A percentile compares a stretch with the other conserved stretches of the same genome.
phyloP scores from a whole-genome alignment of 345 rosid species.

The Geranium rotundifolium region DNA sequence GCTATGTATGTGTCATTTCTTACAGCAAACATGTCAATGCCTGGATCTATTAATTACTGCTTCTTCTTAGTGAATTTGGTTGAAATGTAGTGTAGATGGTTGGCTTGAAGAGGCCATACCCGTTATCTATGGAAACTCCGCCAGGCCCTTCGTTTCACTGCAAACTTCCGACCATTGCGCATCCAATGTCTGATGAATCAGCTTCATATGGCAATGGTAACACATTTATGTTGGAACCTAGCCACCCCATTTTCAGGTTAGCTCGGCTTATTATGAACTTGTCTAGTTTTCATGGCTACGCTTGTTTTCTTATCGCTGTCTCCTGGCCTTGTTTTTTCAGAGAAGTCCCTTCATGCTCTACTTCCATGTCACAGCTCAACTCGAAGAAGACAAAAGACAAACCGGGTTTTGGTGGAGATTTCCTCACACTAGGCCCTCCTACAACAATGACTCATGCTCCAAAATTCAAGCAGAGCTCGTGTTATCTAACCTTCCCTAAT shows the following conservation, averaged over 20 bases:
- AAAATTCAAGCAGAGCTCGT: conserved; percentile 13
- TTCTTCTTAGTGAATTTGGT: conserved; percentile 9
- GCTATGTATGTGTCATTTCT: background rate
- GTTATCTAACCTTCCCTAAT: conserved; percentile 6
- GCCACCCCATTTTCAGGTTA: conserved; percentile 24
- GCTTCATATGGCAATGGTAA: conserved; percentile 20
- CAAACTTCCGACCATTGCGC: conserved; percentile 19
- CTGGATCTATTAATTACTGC: no score
- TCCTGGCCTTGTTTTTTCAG: conserved; percentile 9
- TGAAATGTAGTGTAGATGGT: conserved; percentile 25
- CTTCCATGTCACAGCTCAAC: no score
- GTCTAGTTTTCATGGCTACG: background rate
- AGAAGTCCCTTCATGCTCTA: conserved; percentile 18
- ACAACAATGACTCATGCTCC: conserved; percentile 12
- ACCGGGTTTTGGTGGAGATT: conserved; percentile 19
- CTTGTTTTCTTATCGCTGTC: background rate
- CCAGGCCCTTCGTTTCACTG: conserved; percentile 14
- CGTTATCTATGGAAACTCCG: conserved; percentile 30
- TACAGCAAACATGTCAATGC: background rate
- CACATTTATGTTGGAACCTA: conserved; percentile 7
- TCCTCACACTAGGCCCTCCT: conserved; percentile 42
- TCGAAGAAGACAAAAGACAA: conserved; percentile 15
- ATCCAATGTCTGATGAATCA: conserved; percentile 27
- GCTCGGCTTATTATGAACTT: background rate
- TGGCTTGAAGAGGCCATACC: conserved; percentile 43